Evolutionary conservation across 2,329 filamentous ascomycete genomes (phyloP).

Genomic region (Fusarium anthophilum): DNA sequence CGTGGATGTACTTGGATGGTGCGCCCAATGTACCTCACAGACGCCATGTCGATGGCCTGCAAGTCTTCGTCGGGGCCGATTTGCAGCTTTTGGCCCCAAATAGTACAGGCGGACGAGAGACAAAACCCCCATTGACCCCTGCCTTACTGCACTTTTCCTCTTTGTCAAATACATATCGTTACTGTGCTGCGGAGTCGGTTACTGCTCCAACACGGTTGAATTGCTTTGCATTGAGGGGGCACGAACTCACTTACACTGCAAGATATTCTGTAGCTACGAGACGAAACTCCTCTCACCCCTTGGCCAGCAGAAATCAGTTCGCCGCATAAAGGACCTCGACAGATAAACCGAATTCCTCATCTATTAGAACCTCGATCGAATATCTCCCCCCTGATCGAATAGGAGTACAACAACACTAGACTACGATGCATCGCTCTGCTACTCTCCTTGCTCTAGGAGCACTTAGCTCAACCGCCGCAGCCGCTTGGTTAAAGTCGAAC

Average conservation of each 20-base stretch:
- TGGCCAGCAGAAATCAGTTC: no score
- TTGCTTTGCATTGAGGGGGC: conserved; percentile 16
- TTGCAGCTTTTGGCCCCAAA: conserved; percentile 1
- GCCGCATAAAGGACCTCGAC: no score
- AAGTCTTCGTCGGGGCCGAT: not conserved
- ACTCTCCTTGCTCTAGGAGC: no score
- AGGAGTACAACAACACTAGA: no score
- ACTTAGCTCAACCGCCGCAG: not conserved
- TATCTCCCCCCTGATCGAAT: no score
- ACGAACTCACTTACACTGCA: conserved; percentile 3
- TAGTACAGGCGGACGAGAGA: conserved; percentile 12
- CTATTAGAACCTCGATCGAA: no score
- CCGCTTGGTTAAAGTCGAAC: conserved; percentile 39
- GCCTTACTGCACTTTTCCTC: not conserved
- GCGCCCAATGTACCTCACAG: conserved; percentile 3
- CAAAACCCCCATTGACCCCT: conserved; percentile 33
- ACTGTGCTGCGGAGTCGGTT: not conserved
- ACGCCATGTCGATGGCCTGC: conserved; percentile 1
- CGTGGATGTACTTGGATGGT: not conserved
- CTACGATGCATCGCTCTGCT: no score
- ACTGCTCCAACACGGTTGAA: conserved; percentile 1
- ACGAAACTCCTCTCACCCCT: no score
- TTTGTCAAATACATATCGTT: not conserved
- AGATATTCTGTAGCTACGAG: no score
- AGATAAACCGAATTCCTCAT: no score